Conservation (phyloP, 2,329 filamentous ascomycete species). For the Fusarium temperatum region DNA sequence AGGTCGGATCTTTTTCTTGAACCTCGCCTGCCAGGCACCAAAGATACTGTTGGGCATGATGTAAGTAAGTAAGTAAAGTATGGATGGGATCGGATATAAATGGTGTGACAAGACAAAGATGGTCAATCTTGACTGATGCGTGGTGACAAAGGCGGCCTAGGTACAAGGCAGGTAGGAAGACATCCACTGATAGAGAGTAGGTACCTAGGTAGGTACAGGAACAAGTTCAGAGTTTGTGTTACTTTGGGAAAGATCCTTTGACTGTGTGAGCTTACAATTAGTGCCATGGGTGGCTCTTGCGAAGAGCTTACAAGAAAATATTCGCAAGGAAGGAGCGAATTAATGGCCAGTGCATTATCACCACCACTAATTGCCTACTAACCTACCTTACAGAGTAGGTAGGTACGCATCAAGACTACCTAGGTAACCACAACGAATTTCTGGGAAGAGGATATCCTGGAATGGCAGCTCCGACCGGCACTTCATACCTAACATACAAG, state of each 20-base stretch:
- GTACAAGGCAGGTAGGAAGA: neutral
- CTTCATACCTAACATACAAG: neutral
- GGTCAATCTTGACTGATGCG: neutral
- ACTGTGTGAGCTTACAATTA: too few species aligned
- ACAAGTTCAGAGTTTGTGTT: neutral
- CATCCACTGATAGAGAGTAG: neutral
- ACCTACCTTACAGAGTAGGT: too few species aligned
- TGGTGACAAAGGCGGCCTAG: neutral
- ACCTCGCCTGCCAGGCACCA: neutral
- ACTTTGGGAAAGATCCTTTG: neutral
- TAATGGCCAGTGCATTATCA: neutral
- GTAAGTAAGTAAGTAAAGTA: neutral
- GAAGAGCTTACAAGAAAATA: neutral
- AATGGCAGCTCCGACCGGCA: neutral
- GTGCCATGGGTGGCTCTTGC: neutral
- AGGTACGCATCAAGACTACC: neutral
- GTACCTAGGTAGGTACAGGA: neutral
- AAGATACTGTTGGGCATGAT: conserved; percentile 26
- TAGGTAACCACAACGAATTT: neutral
- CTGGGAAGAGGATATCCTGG: neutral
- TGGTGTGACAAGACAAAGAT: neutral
- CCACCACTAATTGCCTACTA: neutral
- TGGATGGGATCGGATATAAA: conserved; percentile 8
- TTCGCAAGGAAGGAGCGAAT: neutral
- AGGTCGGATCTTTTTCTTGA: neutral